phyloP scores from a whole-genome alignment of 2,329 filamentous ascomycete genomes.

The Pezicula radicicola region DNA sequence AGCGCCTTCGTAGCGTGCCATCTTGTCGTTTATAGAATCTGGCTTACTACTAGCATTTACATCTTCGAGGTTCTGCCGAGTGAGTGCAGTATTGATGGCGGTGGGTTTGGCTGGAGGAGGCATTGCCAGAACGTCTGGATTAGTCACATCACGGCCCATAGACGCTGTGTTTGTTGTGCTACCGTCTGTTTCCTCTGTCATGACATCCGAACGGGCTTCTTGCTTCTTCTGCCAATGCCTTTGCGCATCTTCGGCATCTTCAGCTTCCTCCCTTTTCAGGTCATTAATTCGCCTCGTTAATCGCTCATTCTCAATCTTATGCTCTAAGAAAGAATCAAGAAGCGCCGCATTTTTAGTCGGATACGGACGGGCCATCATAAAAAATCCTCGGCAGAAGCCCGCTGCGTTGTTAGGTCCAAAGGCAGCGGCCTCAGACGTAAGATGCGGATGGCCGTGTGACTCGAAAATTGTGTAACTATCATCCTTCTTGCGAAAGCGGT shows the following conservation, averaged over 20 bases:
- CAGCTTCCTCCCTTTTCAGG: slow-evolving; percentile 79
- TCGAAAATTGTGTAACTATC: slow-evolving; percentile 79
- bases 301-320: slow-evolving; percentile 94
- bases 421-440: slow-evolving; percentile 65
- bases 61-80: slow-evolving; percentile 76
- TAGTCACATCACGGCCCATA: slow-evolving; percentile 27
- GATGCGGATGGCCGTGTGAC: slow-evolving; percentile 87
- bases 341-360: slow-evolving; percentile 83
- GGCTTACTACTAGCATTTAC: slow-evolving; percentile 60
- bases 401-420: slow-evolving; percentile 62
- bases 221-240: slow-evolving; percentile 58
- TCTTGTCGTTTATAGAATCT: slow-evolving; percentile 80
- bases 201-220: slow-evolving; percentile 50
- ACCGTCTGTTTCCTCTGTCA: slow-evolving; percentile 37
- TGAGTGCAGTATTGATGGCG: slow-evolving; percentile 65
- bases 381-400: slow-evolving; percentile 81
- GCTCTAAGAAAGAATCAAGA: slow-evolving; percentile 89
- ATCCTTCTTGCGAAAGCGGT: slow-evolving; percentile 75
- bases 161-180: slow-evolving; percentile 25
- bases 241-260: slow-evolving; percentile 68
- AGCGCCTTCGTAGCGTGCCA: slow-evolving; percentile 74
- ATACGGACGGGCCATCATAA: slow-evolving; percentile 89
- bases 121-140: slow-evolving; percentile 50
- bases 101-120: slow-evolving; percentile 63
- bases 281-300: slow-evolving; percentile 81